phyloP scores from a whole-genome alignment of 2,329 filamentous ascomycete genomes.

The Epicoccum nigrum region DNA sequence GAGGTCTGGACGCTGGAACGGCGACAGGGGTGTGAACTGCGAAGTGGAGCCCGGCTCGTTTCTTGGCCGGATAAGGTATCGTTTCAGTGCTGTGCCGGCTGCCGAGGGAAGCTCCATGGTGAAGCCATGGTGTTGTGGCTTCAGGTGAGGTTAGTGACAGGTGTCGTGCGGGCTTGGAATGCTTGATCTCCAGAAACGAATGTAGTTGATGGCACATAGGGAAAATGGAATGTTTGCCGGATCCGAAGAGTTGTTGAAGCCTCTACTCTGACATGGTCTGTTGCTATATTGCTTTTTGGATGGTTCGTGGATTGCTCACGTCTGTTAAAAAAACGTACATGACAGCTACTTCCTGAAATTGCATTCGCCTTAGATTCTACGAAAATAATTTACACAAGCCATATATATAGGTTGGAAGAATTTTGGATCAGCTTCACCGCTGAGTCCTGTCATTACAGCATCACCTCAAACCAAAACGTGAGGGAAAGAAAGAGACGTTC shows the following conservation, averaged over 20 bases:
- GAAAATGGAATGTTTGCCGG: too few species aligned
- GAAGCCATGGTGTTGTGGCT: constrained; percentile 1
- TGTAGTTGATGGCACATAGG: too few species aligned
- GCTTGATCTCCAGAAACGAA: constrained; percentile 12
- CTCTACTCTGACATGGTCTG: too few species aligned
- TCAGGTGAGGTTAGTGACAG: constrained; percentile 1
- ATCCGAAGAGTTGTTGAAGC: too few species aligned
- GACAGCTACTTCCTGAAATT: too few species aligned
- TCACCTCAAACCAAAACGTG: constrained; percentile 12
- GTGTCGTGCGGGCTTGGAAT: constrained; percentile 9
- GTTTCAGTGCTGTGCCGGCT: constrained; percentile 18
- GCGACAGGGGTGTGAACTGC: constrained; percentile 1
- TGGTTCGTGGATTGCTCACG: too few species aligned
- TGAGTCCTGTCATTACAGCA: constrained; percentile 28
- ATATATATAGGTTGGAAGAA: constrained; percentile 14
- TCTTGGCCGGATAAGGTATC: constrained; percentile 3
- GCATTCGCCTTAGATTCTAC: not conserved
- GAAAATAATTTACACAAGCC: not conserved
- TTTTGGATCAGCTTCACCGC: constrained; percentile 24
- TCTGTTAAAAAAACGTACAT: too few species aligned
- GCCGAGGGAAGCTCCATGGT: constrained; percentile 1
- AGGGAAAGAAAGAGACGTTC: constrained; percentile 32
- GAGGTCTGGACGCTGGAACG: constrained; percentile 2
- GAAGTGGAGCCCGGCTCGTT: constrained; percentile 3
- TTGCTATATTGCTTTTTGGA: too few species aligned